Base-by-base conservation (phyloP, 2,329 filamentous ascomycete genomes). In the Penicillium sp. region DNA sequence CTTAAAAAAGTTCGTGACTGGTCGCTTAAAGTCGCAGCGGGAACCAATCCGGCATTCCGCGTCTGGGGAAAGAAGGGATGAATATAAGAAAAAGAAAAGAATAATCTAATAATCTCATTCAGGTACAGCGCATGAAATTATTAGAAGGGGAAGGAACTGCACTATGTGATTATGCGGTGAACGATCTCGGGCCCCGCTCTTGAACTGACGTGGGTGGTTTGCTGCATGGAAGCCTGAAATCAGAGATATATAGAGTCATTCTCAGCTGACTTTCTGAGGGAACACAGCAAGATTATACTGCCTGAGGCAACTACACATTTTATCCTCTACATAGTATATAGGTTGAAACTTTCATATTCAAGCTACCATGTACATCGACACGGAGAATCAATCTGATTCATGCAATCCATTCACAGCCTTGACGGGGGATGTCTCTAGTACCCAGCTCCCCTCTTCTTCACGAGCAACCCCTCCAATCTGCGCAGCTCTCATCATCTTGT, bases 381-480 rank as follows among this genome's bases (percentile, higher is more conserved):
- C n/a, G 26, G 14, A 11, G 30, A 16, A 46, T 53, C 22, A 56
- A 28, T 56, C 48, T 28, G 55, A 54, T 33, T 26, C 56, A 55
- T 61, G 56, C 12, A 71, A 53, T 45, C 65, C 67, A 60, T 71
- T 70, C 26, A 53, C 37, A 6, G 55, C 63, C 56, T 71, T 72
- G 11, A 68, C 61, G 4, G 69, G 69, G 2, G 68, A 72, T 7
- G 59, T 68, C 55, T 73, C 67, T 41, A 76, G 58, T 38, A 73
- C 56, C 73, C 71, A 76, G 43, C 71, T 73, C 9, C 73, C 75
- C 54, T 72, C 65, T 36, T 74, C 70, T 56, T 78, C 75, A 55
- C 73, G 66, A 22, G 75, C 75, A 7, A 78, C 64, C 1, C 76
- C 77, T 30, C 76, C 77, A 17, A 62, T 66, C 19, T 61, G 63